Evolutionary conservation across 2,329 filamentous ascomycete species (phyloP).

Genomic region (Mollisiaceae sp.): DNA sequence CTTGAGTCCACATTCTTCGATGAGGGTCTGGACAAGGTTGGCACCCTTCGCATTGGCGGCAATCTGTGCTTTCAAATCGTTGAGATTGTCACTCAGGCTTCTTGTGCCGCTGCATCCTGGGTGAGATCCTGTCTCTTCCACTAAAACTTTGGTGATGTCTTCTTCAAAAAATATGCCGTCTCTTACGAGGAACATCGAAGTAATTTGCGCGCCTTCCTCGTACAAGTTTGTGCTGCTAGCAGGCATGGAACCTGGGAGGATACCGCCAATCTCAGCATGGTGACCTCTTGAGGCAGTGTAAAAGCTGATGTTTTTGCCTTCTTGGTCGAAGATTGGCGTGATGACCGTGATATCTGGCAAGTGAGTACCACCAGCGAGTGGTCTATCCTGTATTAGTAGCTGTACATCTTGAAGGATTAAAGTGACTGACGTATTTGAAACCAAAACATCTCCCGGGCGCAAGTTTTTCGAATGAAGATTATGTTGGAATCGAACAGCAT

Average conservation of each 20-base stretch:
- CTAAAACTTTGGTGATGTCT: conserved; percentile 53
- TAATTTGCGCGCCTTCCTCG: conserved; percentile 67
- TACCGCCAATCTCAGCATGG: conserved; percentile 83
- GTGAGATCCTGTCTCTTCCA: conserved; percentile 38
- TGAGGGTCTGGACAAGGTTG: conserved; percentile 71
- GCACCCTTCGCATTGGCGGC: conserved; percentile 86
- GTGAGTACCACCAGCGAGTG: conserved; percentile 69
- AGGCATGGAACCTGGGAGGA: conserved; percentile 81
- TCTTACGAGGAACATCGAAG: conserved; percentile 70
- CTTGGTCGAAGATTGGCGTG: conserved; percentile 73
- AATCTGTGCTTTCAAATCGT: conserved; percentile 83
- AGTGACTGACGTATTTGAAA: conserved; percentile 63
- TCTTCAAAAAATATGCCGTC: conserved; percentile 80
- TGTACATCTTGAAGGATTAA: background rate
- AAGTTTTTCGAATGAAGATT: conserved; percentile 78
- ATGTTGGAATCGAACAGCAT: conserved; percentile 69
- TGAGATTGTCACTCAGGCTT: conserved; percentile 79
- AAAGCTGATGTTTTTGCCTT: conserved; percentile 74
- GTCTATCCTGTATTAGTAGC: background rate
- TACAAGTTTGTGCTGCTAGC: conserved; percentile 70
- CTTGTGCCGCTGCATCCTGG: conserved; percentile 75
- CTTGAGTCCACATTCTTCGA: conserved; percentile 75
- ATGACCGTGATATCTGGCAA: conserved; percentile 82
- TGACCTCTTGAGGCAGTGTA: conserved; percentile 76
- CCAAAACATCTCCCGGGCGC: conserved; percentile 77